Conservation (phyloP, 2,329 filamentous ascomycete species). For the Apiospora hydei region DNA sequence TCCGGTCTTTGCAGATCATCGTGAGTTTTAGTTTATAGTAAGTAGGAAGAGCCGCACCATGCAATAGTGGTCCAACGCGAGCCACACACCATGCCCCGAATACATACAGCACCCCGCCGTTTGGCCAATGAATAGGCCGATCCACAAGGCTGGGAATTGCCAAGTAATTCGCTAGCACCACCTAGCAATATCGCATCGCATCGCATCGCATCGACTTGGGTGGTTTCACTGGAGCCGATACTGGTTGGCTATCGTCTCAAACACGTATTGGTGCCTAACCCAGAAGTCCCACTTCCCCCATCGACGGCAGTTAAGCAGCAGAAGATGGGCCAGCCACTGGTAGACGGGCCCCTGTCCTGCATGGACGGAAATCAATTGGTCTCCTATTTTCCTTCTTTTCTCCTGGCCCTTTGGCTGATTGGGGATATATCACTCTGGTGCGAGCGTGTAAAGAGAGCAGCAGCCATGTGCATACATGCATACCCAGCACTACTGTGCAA, state of each 20-base stretch:
- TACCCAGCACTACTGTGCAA: neutral
- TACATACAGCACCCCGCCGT: neutral
- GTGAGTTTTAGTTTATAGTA: neutral
- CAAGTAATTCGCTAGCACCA: neutral
- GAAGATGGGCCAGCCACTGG: neutral
- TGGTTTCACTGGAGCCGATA: neutral
- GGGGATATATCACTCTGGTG: neutral
- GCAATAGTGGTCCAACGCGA: neutral
- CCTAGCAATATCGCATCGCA: neutral
- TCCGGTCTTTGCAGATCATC: neutral
- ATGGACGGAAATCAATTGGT: neutral
- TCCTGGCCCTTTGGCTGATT: neutral
- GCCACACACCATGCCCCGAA: neutral
- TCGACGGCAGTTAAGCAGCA: neutral
- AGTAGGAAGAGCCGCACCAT: neutral
- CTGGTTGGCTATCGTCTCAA: slow-evolving; percentile 1
- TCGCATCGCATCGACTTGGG: neutral
- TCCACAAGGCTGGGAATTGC: slow-evolving; percentile 13
- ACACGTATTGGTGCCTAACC: slow-evolving; percentile 9
- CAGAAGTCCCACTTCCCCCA: neutral
- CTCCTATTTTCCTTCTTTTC: neutral
- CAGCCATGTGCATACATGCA: neutral
- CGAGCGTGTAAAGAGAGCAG: neutral
- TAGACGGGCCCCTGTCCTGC: neutral
- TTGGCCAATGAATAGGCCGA: slow-evolving; percentile 2